Percentiles rank a stretch among this genome's conserved stretches.
phyloP scores from a whole-genome alignment of 345 rosid species.

The Gossypium mustelinum region DNA sequence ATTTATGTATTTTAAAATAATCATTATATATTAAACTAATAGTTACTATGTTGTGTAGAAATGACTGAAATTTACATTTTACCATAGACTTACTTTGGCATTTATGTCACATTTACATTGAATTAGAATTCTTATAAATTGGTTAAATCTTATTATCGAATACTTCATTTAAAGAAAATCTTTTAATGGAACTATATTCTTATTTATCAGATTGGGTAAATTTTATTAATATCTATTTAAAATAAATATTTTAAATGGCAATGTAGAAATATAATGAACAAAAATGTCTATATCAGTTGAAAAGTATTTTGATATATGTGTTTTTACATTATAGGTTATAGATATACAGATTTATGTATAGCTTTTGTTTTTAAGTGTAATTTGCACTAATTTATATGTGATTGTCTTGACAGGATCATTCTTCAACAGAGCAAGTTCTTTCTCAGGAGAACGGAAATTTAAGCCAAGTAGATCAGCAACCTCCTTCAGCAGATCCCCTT shows the following conservation, averaged over 20 bases:
- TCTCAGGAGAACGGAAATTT: conserved; percentile 58
- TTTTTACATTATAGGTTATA: neutral
- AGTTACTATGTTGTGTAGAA: neutral
- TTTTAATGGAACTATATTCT: neutral
- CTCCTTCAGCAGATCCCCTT: conserved; percentile 65
- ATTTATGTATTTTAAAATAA: neutral
- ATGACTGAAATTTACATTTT: conserved; percentile 3
- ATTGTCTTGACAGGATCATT: conserved; percentile 44
- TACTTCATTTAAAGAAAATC: neutral
- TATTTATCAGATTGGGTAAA: neutral
- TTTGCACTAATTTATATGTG: conserved; percentile 9
- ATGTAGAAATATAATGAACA: neutral
- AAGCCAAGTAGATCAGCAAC: conserved; percentile 49
- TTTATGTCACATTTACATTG: conserved; percentile 1
- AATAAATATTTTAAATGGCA: neutral
- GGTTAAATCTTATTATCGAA: conserved; percentile 10
- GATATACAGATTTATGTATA: neutral
- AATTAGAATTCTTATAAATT: neutral
- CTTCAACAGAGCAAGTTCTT: conserved; percentile 39
- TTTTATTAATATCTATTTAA: neutral
- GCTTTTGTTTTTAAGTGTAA: conserved; percentile 8
- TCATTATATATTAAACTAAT: neutral
- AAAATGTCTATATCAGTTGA: neutral
- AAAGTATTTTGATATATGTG: neutral
- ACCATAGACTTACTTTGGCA: neutral